Conservation (phyloP, 2,329 filamentous ascomycete genomes). For the Boeremia exigua region DNA sequence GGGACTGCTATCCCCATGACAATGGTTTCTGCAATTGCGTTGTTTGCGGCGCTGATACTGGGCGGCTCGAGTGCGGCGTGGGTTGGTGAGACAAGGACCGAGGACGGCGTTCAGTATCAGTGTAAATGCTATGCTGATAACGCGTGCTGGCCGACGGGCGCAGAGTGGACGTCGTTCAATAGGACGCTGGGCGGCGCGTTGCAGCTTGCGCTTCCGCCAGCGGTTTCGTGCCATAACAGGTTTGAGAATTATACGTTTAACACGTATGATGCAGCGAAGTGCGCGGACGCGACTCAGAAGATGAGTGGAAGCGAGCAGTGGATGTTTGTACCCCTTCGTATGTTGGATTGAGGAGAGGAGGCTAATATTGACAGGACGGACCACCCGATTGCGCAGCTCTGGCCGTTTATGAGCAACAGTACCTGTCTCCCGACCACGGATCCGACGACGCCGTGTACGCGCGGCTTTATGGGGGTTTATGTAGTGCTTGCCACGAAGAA, state of each 20-base stretch:
- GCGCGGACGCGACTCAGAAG: slow-evolving; percentile 34
- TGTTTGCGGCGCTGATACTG: not conserved
- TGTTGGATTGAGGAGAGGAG: slow-evolving; percentile 1
- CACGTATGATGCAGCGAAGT: slow-evolving; percentile 35
- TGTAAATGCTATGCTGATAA: slow-evolving; percentile 48
- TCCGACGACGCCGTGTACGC: slow-evolving; percentile 35
- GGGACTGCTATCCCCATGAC: too few relatives aligned
- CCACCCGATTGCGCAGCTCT: slow-evolving; percentile 40
- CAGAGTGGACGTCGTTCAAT: slow-evolving; percentile 39
- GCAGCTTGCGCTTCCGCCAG: slow-evolving; percentile 37
- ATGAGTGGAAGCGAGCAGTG: slow-evolving; percentile 37
- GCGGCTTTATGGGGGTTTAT: slow-evolving; percentile 42
- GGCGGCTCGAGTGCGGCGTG: slow-evolving; percentile 20
- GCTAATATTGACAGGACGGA: slow-evolving; percentile 30
- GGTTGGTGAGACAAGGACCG: slow-evolving; percentile 39
- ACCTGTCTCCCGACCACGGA: slow-evolving; percentile 39
- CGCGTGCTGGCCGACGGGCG: slow-evolving; percentile 39
- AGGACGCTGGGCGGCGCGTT: slow-evolving; percentile 38
- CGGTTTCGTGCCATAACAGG: slow-evolving; percentile 36
- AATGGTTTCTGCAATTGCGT: not conserved
- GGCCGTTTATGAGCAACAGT: slow-evolving; percentile 44
- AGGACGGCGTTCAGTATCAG: slow-evolving; percentile 32
- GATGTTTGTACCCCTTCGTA: slow-evolving; percentile 28
- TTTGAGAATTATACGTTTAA: slow-evolving; percentile 29
- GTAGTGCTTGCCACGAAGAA: slow-evolving; percentile 43